These are phyloP conservation scores for Daldinia grandis DNA, from an alignment of 495 filamentous ascomycete genomes.

Conservation along the genomic window DNA sequence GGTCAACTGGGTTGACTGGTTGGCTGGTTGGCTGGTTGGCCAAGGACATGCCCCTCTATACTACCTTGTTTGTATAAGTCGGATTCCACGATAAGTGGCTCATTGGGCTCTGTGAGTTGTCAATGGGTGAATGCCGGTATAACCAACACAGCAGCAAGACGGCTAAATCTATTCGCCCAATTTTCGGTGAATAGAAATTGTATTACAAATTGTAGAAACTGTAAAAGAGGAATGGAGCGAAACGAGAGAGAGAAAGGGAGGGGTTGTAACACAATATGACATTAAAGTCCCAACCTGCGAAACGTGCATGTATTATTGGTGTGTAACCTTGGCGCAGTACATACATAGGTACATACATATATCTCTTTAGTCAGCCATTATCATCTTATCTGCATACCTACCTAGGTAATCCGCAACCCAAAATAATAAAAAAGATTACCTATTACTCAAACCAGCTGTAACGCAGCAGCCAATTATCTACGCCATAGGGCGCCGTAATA, in stretches of 20 bases:
- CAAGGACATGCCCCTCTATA: background rate
- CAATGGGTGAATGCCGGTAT: slow-evolving; percentile 1
- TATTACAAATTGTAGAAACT: background rate
- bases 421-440: background rate
- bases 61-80: background rate
- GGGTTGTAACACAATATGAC: background rate
- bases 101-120: slow-evolving; percentile 16
- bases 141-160: background rate
- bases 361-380: background rate
- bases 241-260: background rate
- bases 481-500: background rate
- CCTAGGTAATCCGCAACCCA: background rate
- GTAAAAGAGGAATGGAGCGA: slow-evolving; percentile 1
- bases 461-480: background rate
- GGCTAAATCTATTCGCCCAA: slow-evolving; percentile 2
- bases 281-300: background rate
- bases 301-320: background rate
- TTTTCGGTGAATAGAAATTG: slow-evolving; percentile 19
- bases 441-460: background rate
- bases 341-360: no score
- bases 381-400: background rate
- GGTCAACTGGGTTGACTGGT: background rate
- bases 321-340: background rate
- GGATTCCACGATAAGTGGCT: background rate
- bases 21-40: background rate